phyloP scores from a whole-genome alignment of 225 moss, liverwort and hornwort species.

The Pseudoscleropodium purum region DNA sequence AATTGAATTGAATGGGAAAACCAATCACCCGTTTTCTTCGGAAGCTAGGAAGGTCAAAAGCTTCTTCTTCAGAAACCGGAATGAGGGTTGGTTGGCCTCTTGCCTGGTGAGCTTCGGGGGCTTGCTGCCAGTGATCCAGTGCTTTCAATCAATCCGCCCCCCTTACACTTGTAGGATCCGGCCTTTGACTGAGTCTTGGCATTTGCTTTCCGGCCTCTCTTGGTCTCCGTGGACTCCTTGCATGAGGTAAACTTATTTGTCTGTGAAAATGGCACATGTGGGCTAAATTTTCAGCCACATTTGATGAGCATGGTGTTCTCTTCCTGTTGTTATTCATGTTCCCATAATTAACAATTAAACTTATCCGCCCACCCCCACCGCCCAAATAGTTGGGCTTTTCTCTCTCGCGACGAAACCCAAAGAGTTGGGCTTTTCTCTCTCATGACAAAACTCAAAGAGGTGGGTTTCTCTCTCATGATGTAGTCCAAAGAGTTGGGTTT shows the following conservation, averaged over 20 bases:
- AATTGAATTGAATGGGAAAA: not conserved
- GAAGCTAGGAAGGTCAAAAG: not conserved
- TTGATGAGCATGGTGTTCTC: not conserved
- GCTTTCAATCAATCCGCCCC: not conserved
- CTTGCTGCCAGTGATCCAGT: not conserved
- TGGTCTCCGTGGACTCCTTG: not conserved
- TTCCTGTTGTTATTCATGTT: not conserved
- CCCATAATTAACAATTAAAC: too few relatives aligned
- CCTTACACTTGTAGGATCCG: not conserved
- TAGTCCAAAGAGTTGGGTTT: not conserved
- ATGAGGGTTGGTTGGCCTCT: not conserved
- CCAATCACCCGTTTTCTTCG: not conserved
- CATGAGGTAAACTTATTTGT: not conserved
- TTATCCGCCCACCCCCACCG: not conserved
- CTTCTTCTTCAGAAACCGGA: not conserved
- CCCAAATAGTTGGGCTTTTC: not conserved
- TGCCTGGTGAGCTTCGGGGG: not conserved
- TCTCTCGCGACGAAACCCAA: too few relatives aligned
- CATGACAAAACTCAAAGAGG: too few relatives aligned
- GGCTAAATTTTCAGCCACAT: not conserved
- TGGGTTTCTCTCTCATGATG: too few relatives aligned
- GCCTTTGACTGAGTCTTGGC: not conserved
- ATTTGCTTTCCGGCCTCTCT: not conserved
- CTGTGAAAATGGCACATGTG: not conserved
- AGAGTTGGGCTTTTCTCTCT: too few relatives aligned